phyloP scores from a whole-genome alignment of 1,284 basidiomycete species.

The Anthracocystis setariae region DNA sequence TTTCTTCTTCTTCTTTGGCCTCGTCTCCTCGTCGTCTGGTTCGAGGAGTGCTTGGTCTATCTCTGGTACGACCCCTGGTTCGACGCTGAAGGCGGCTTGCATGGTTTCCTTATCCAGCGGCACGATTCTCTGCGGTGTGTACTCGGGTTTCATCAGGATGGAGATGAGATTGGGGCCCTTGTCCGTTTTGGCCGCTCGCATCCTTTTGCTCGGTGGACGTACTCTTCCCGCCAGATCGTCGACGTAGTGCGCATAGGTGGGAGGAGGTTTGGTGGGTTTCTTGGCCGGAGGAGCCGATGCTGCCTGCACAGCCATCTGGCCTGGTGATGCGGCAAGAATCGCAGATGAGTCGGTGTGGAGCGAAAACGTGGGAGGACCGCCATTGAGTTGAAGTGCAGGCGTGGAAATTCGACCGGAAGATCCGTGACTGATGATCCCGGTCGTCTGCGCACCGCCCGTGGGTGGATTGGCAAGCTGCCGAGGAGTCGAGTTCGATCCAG shows the following conservation, averaged over 20 bases:
- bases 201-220: constrained; percentile 27
- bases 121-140: constrained; percentile 45
- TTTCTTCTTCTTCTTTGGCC: constrained; percentile 45
- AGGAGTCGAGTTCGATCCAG: constrained; percentile 8
- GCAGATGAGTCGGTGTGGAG: constrained; percentile 41
- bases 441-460: constrained; percentile 9
- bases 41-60: constrained; percentile 48
- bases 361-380: constrained; percentile 33
- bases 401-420: constrained; percentile 41
- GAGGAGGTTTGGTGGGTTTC: constrained; percentile 37
- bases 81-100: constrained; percentile 38
- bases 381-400: constrained; percentile 36
- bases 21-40: constrained; percentile 47
- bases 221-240: constrained; percentile 43
- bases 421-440: constrained; percentile 9
- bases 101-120: constrained; percentile 47
- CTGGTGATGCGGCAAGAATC: constrained; percentile 36
- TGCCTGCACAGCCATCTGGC: constrained; percentile 27
- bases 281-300: constrained; percentile 33
- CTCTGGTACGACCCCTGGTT: constrained; percentile 38
- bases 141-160: constrained; percentile 50
- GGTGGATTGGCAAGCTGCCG: constrained; percentile 7
- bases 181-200: constrained; percentile 21
- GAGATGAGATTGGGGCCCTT: constrained; percentile 22
- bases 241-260: constrained; percentile 50